These are phyloP conservation scores for Ogataea siamensis DNA, from an alignment of 805 yeast genomes.

Conservation along the genomic window DNA sequence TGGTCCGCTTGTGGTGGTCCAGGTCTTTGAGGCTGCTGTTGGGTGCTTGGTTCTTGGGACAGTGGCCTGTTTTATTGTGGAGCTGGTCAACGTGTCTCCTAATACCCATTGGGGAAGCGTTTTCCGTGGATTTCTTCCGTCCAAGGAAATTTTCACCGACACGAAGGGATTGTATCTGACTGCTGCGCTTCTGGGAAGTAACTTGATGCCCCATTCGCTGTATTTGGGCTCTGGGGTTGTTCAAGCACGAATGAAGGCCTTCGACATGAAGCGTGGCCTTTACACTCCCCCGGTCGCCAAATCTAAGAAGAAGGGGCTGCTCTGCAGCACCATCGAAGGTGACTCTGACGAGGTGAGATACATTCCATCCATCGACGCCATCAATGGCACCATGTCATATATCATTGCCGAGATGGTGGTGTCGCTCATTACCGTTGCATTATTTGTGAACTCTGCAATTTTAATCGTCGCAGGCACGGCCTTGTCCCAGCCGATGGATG, in stretches of 20 bases:
- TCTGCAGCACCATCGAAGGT: constrained; percentile 32
- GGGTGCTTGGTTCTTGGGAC: constrained; percentile 75
- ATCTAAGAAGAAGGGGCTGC: constrained; percentile 27
- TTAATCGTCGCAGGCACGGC: constrained; percentile 91
- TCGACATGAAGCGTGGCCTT: constrained; percentile 65
- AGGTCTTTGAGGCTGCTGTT: constrained; percentile 81
- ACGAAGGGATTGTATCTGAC: constrained; percentile 73
- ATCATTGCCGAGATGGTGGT: constrained; percentile 81
- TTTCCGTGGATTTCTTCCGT: constrained; percentile 65
- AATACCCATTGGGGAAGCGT: constrained; percentile 56
- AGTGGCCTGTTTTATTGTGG: constrained; percentile 80
- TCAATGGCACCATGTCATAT: constrained; percentile 72
- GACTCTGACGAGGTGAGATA: constrained; percentile 33
- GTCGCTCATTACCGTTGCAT: constrained; percentile 80
- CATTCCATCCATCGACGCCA: constrained; percentile 78
- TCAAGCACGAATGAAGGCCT: constrained; percentile 79
- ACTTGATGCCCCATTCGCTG: constrained; percentile 92
- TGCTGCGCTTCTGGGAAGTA: constrained; percentile 88
- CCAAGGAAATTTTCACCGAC: constrained; percentile 42
- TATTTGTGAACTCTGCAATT: constrained; percentile 90
- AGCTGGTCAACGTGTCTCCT: constrained; percentile 64
- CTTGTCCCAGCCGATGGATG: constrained; percentile 42
- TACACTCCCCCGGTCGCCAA: constrained; percentile 38
- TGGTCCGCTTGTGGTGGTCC: constrained; percentile 73
- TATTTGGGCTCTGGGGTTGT: constrained; percentile 88